A percentile compares a stretch with the other conserved stretches of the same genome.
phyloP scores from a whole-genome alignment of 2,329 filamentous ascomycete genomes.

The Byssochlamys sp. region DNA sequence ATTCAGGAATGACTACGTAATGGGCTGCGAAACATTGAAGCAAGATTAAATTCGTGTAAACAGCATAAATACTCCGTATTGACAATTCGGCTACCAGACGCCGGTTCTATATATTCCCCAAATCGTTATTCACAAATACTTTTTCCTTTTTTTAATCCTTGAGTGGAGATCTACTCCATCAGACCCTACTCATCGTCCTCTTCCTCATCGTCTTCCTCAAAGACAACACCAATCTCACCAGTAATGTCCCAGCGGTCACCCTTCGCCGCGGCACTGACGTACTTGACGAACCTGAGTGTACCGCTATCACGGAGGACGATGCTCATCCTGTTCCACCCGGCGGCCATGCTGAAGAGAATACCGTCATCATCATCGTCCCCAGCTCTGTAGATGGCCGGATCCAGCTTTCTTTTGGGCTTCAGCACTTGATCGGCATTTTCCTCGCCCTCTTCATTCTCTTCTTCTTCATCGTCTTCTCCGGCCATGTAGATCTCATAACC shows the following conservation, averaged over 20 bases:
- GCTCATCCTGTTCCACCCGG: slow-evolving; percentile 80
- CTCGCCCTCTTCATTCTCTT: slow-evolving; percentile 30
- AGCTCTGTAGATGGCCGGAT: slow-evolving; percentile 81
- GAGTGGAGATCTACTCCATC: neutral
- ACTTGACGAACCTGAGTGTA: slow-evolving; percentile 89
- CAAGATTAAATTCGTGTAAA: neutral
- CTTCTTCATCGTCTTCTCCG: slow-evolving; percentile 55
- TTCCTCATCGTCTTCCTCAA: slow-evolving; percentile 41
- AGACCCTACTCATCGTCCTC: slow-evolving; percentile 13
- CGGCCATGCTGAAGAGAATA: slow-evolving; percentile 58
- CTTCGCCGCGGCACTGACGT: slow-evolving; percentile 69
- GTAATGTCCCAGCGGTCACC: slow-evolving; percentile 90
- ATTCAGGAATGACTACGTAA: neutral
- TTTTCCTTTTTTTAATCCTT: neutral
- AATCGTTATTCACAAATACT: slow-evolving; percentile 34
- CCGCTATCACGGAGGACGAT: slow-evolving; percentile 81
- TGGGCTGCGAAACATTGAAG: neutral
- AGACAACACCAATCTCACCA: slow-evolving; percentile 63
- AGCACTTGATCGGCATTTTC: slow-evolving; percentile 22
- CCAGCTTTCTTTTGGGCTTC: slow-evolving; percentile 30
- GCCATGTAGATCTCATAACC: slow-evolving; percentile 77
- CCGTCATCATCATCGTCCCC: slow-evolving; percentile 63
- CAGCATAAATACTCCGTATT: neutral
- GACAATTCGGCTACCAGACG: neutral
- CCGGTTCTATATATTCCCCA: neutral